These are phyloP conservation scores for Aspergillus japonicus DNA, from an alignment of 2,329 filamentous ascomycete species.

Conservation along the genomic window DNA sequence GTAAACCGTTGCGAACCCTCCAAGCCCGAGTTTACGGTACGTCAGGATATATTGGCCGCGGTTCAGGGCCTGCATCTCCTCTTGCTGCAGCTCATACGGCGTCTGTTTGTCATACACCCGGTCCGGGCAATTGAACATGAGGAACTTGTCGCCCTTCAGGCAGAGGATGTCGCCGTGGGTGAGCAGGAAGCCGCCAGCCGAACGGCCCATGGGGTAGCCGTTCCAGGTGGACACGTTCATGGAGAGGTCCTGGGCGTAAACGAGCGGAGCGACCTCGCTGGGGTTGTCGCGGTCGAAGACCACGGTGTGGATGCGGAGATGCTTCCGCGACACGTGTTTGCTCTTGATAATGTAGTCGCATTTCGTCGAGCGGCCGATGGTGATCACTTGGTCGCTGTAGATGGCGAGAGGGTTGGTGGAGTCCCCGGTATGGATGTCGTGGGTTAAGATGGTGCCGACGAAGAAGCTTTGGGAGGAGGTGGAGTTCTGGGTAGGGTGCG, in stretches of 20 bases:
- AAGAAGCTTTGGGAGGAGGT: background rate
- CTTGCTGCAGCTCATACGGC: constrained; percentile 29
- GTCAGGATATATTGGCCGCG: constrained; percentile 37
- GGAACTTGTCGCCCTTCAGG: constrained; percentile 23
- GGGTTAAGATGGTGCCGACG: constrained; percentile 26
- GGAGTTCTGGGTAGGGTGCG: background rate
- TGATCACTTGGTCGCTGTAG: constrained; percentile 31
- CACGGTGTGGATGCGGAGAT: constrained; percentile 46
- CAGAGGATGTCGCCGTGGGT: constrained; percentile 40
- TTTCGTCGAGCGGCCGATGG: background rate
- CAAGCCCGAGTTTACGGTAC: constrained; percentile 41
- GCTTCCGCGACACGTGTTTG: constrained; percentile 39
- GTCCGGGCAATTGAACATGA: constrained; percentile 22
- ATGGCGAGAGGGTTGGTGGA: constrained; percentile 21
- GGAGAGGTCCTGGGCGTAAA: constrained; percentile 47
- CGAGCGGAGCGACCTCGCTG: constrained; percentile 38
- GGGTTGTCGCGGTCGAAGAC: constrained; percentile 42
- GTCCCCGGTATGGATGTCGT: constrained; percentile 20
- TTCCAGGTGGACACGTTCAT: constrained; percentile 45
- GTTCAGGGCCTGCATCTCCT: constrained; percentile 40
- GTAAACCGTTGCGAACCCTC: constrained; percentile 44
- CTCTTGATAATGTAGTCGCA: constrained; percentile 31
- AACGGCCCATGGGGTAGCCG: constrained; percentile 31
- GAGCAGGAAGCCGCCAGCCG: constrained; percentile 36
- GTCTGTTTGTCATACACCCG: background rate